Evolutionary conservation across 805 yeast genomes (phyloP), one percentile per base, ranked within the genome.

Genomic region (Debaryomyces tyrocola): DNA sequence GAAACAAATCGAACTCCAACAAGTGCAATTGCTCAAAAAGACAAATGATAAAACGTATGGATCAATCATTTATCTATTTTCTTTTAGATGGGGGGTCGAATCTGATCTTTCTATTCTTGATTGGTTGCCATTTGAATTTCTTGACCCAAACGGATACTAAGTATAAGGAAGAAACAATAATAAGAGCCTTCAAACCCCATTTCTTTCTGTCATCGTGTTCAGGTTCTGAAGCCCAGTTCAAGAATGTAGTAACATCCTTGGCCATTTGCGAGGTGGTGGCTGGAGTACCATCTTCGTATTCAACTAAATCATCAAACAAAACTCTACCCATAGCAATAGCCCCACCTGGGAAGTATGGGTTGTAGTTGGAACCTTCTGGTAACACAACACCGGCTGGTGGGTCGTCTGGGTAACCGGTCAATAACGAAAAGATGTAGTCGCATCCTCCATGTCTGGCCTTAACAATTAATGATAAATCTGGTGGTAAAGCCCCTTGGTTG

Each of bases 271-370:
- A 85, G 54, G 98, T 87, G 45, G 98, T 84, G 45, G 99, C 98
- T 49, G 96, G 96, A 49, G 99, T 94, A 66, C 99, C 99, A 70
- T 94, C 99, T 71, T 94, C 99, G 75, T 84, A 94, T 79, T 94
- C 99, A 55, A 94, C 99, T 65, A 94, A 80, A 56, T 89, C 99
- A 68, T 94, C 99, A 60, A 91, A 94, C 70, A 94, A 80, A 49
- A 92, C 98, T 78, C 99, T 88, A 67, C 89, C 98, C 99, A 94
- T 94, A 60, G 97, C 99, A 78, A 94, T 92, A 37, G 97, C 81
- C 57, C 99, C 98, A 76, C 98, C 98, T 70, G 99, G 98, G 96
- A 94, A 94, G 81, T 94, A 94, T 65, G 99, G 99, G 82, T 94
- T 94, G 78, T 94, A 94, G 85, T 94, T 94, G 52, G 96, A 73